Percentiles rank a stretch among this genome's conserved stretches.
These are phyloP conservation scores for Penicillium aurantiogriseum DNA, from an alignment of 2,329 filamentous ascomycete species.

Conservation along the genomic window DNA sequence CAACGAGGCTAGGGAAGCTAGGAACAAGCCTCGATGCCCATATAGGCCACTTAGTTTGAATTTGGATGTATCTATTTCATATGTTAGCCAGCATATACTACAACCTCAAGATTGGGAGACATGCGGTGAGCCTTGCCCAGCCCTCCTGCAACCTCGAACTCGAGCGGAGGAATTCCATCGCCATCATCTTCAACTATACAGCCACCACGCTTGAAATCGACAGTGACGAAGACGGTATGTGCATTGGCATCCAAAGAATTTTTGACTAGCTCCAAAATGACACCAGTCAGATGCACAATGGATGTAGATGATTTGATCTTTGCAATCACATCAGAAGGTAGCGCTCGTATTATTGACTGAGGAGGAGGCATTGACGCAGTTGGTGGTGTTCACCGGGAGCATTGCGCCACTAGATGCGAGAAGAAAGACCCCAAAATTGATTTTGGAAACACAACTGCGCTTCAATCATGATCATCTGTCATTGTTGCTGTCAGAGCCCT, in stretches of 20 bases:
- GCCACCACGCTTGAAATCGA: conserved; percentile 73
- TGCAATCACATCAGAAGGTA: conserved; percentile 69
- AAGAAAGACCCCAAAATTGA: background rate
- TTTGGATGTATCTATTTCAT: conserved; percentile 72
- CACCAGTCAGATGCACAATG: conserved; percentile 71
- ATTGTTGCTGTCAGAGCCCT: background rate
- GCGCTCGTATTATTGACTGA: conserved; percentile 56
- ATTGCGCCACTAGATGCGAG: conserved; percentile 1
- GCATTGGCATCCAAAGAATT: conserved; percentile 84
- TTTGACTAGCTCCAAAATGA: conserved; percentile 69
- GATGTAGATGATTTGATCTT: conserved; percentile 83
- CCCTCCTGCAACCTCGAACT: conserved; percentile 70
- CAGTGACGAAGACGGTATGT: conserved; percentile 63
- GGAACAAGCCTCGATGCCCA: conserved; percentile 70
- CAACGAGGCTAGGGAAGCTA: conserved; percentile 72
- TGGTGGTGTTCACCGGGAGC: conserved; percentile 6
- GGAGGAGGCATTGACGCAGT: conserved; percentile 24
- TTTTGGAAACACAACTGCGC: background rate
- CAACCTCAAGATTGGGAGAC: conserved; percentile 1
- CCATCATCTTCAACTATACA: conserved; percentile 86
- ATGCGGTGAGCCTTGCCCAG: conserved; percentile 71
- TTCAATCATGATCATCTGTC: background rate
- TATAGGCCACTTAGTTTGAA: conserved; percentile 54
- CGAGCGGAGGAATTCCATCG: conserved; percentile 66
- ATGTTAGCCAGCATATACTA: conserved; percentile 9